Conservation (phyloP, 2,329 filamentous ascomycete species). For the Ophiostoma quercus region DNA sequence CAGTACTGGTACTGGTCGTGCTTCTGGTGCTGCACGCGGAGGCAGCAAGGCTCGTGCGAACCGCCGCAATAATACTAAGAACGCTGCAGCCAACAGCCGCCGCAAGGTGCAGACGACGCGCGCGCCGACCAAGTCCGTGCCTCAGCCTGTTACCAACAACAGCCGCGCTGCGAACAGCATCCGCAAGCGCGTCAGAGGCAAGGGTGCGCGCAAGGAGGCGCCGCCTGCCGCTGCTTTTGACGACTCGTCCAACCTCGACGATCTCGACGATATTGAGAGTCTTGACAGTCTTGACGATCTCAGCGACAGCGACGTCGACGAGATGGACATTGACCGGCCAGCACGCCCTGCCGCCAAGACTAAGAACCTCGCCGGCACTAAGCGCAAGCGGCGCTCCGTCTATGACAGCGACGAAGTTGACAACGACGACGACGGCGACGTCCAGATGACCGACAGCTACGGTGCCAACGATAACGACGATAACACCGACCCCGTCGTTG, state of each 20-base stretch:
- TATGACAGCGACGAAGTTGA: no score
- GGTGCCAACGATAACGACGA: slow-evolving; percentile 15
- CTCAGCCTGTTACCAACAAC: background rate
- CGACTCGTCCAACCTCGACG: background rate
- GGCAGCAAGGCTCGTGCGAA: background rate
- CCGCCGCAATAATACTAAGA: background rate
- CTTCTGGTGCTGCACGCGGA: background rate
- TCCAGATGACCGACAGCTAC: background rate
- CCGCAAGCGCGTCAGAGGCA: background rate
- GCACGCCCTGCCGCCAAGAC: background rate
- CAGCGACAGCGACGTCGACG: background rate
- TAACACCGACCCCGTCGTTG: background rate
- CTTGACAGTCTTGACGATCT: background rate
- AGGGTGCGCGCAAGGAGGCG: slow-evolving; percentile 28
- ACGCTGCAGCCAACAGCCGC: background rate
- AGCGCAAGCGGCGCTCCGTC: slow-evolving; percentile 1
- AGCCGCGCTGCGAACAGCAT: slow-evolving; percentile 13
- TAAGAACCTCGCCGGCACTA: background rate
- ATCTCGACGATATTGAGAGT: background rate
- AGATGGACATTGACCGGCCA: background rate
- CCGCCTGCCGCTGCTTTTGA: slow-evolving; percentile 12
- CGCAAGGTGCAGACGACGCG: slow-evolving; percentile 17
- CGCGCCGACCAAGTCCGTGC: slow-evolving; percentile 20
- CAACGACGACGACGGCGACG: background rate
- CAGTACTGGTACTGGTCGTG: background rate